Evolutionary conservation across 2,329 filamentous ascomycete species (phyloP), one percentile per base, ranked within the genome.

Genomic region (Setomelanomma holmii): DNA sequence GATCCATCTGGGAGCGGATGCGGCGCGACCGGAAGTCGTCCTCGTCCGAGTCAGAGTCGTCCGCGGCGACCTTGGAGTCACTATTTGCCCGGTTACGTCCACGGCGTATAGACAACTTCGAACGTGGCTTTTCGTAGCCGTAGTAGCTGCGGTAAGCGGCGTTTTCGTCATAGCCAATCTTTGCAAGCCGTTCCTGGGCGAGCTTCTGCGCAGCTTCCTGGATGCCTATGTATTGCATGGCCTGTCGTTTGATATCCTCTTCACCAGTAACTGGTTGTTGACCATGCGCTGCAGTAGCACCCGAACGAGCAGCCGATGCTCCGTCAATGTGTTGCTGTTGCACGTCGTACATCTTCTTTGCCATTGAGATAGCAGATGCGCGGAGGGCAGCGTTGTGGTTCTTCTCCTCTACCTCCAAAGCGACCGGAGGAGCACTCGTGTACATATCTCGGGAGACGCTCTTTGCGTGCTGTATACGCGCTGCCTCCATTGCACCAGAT

Each of bases 201-300:
- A 95, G 84, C 66, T 88, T 92, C 66, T 95, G 91, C 0, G 93
- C 93, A 5, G 89, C 88, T 66, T 96, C 91, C 69, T 97, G 91
- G 1, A 97, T 80, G 56, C 86, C 88, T 56, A 86, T 78, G 53
- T 81, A 81, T 22, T 73, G 73, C 69, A 80, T 67, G 4, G 79
- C 79, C 56, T 82, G 76, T 33, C 81, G 78, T 64, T 82, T 84
- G 5, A 86, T 77, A 49, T 84, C 81, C 4, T 64, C 66, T 17
- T 71, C 71, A 20, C 69, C 57, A 51, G 71, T 60, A 53, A 60
- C 45, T 55, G 61, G 53, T 40, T 69, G 59, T 41, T 71, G 65
- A 21, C 60, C 57, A 20, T 68, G 68, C 11, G 64, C 66, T 39
- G 71, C 69, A 23, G 71, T 74, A 20, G 71, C 73, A 27, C 71